Evolutionary conservation across 2,329 filamentous ascomycete species (phyloP).

Genomic region (Zasmidium angulare): DNA sequence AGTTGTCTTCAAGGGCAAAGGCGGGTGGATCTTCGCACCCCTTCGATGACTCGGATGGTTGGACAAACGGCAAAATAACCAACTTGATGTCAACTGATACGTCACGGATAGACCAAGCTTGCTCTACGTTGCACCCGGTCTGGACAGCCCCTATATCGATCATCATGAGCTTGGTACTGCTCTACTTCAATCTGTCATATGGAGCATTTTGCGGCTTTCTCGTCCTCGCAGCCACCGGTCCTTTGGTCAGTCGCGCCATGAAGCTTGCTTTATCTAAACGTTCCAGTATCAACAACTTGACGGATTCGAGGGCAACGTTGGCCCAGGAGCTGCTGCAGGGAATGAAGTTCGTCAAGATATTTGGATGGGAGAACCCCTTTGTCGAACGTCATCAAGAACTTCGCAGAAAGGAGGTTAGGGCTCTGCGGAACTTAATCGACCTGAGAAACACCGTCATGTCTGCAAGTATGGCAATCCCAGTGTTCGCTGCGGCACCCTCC

Average conservation of each 20-base stretch:
- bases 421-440: conserved; percentile 79
- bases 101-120: conserved; percentile 86
- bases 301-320: conserved; percentile 84
- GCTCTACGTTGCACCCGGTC: conserved; percentile 82
- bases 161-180: conserved; percentile 73
- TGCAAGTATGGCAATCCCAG: conserved; percentile 79
- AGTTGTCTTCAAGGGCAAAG: conserved; percentile 80
- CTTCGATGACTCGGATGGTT: conserved; percentile 72
- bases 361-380: conserved; percentile 92
- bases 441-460: conserved; percentile 85
- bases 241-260: conserved; percentile 74
- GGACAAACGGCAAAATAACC: conserved; percentile 88
- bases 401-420: conserved; percentile 71
- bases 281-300: conserved; percentile 84
- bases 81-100: conserved; percentile 96
- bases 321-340: conserved; percentile 91
- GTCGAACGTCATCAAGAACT: conserved; percentile 72
- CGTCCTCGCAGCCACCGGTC: conserved; percentile 74
- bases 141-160: conserved; percentile 85
- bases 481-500: conserved; percentile 91
- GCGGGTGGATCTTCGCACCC: conserved; percentile 70
- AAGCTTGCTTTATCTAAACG: conserved; percentile 73
- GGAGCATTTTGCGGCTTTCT: conserved; percentile 86
- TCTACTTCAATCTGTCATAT: conserved; percentile 85
- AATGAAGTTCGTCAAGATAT: conserved; percentile 93